A percentile compares a stretch with the other conserved stretches of the same genome.
These are phyloP conservation scores for Fusarium nematophilum DNA, from an alignment of 2,329 filamentous ascomycete species.

Conservation along the genomic window DNA sequence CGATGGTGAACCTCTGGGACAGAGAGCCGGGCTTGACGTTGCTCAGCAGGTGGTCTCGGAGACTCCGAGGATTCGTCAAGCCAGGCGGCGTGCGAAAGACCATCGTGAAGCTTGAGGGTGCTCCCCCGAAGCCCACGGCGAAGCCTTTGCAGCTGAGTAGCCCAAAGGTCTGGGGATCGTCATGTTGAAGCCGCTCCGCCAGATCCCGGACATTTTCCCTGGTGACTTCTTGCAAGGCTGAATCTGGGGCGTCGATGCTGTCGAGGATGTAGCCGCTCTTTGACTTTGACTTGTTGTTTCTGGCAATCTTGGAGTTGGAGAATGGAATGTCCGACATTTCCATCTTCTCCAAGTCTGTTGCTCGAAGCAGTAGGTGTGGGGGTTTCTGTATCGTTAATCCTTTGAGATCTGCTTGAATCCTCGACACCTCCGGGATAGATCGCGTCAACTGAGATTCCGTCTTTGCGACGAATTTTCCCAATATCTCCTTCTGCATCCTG, in stretches of 20 bases:
- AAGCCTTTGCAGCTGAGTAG: slow-evolving; percentile 1
- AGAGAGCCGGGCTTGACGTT: background rate
- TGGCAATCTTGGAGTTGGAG: background rate
- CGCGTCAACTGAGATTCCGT: background rate
- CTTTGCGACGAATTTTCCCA: background rate
- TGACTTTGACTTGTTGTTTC: background rate
- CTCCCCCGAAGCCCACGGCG: background rate
- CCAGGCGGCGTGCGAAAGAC: background rate
- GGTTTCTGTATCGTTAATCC: background rate
- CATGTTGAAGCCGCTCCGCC: background rate
- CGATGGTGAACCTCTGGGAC: slow-evolving; percentile 1
- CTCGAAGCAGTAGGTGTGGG: background rate
- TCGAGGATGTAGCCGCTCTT: background rate
- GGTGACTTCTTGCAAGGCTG: background rate
- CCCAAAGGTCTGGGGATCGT: background rate
- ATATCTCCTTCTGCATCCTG: background rate
- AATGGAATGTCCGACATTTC: background rate
- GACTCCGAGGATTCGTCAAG: background rate
- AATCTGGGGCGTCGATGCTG: background rate
- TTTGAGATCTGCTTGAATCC: background rate
- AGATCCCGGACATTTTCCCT: slow-evolving; percentile 1
- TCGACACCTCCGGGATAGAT: background rate
- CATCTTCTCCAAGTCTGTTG: background rate
- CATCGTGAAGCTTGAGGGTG: background rate
- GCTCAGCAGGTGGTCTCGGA: background rate